Evolutionary conservation across 495 filamentous ascomycete genomes (phyloP).

Genomic region (Annulohypoxylon maeteangense): DNA sequence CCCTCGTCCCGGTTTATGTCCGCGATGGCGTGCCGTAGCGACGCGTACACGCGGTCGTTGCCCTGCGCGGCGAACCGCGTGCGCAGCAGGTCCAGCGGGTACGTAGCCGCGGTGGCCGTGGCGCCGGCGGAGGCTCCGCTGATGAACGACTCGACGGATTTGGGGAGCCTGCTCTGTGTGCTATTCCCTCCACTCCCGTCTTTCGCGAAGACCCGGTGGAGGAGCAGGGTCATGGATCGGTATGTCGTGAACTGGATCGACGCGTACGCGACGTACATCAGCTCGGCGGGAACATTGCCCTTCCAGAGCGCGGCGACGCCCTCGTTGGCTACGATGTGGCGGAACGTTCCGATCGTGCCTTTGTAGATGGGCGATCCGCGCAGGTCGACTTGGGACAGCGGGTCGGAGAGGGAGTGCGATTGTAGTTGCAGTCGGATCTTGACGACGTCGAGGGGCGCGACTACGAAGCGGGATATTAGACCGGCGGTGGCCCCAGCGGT

Average conservation of each 20-base stretch:
- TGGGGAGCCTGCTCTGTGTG: conserved; percentile 50
- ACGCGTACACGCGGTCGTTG: conserved; percentile 79
- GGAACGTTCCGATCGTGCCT: conserved; percentile 81
- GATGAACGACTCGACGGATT: conserved; percentile 75
- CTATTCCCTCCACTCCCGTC: not conserved
- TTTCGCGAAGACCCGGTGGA: conserved; percentile 57
- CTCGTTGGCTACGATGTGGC: conserved; percentile 77
- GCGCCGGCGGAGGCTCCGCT: conserved; percentile 84
- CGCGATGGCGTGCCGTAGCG: conserved; percentile 69
- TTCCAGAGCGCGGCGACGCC: conserved; percentile 94
- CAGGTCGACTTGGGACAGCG: conserved; percentile 62
- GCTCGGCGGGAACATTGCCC: conserved; percentile 94
- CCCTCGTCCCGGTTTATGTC: conserved; percentile 85
- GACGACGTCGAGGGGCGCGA: conserved; percentile 92
- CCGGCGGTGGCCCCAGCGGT: conserved; percentile 88
- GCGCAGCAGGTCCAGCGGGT: conserved; percentile 91
- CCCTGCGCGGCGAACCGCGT: conserved; percentile 97
- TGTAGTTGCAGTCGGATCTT: conserved; percentile 97
- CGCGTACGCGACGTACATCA: conserved; percentile 91
- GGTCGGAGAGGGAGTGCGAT: conserved; percentile 79
- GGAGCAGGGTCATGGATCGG: conserved; percentile 70
- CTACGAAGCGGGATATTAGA: conserved; percentile 90
- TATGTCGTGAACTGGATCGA: conserved; percentile 93
- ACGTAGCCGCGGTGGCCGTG: conserved; percentile 82
- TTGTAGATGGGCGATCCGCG: conserved; percentile 74